These are phyloP conservation scores for Mortierella claussenii DNA, from an alignment of 192 early-diverging fungal species.

Conservation along the genomic window DNA sequence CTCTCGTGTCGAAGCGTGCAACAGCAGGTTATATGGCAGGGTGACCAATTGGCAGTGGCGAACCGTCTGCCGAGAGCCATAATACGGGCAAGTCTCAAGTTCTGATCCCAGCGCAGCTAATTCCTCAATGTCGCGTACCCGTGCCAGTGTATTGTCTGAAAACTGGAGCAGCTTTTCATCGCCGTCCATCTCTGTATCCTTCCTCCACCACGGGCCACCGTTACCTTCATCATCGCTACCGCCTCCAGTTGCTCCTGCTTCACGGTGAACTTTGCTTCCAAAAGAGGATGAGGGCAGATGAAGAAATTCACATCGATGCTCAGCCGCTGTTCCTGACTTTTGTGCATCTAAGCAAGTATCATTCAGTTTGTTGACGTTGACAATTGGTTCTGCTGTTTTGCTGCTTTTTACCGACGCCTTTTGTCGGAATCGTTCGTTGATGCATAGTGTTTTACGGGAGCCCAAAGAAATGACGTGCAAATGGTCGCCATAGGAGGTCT, in stretches of 20 bases:
- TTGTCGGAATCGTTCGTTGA: conserved; percentile 65
- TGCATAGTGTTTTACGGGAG: conserved; percentile 86
- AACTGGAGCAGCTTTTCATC: conserved; percentile 67
- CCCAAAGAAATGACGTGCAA: conserved; percentile 78
- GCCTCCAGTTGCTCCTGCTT: not conserved
- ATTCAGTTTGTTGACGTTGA: conserved; percentile 63
- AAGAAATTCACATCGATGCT: conserved; percentile 28
- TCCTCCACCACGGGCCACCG: not conserved
- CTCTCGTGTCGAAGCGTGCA: conserved; percentile 80
- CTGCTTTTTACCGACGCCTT: conserved; percentile 3
- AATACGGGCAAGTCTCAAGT: conserved; percentile 81
- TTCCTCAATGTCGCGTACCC: conserved; percentile 88
- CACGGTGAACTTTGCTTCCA: conserved; percentile 1
- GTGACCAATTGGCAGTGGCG: conserved; percentile 74
- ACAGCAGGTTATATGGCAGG: conserved; percentile 89
- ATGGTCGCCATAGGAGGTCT: conserved; percentile 73
- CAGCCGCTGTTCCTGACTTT: conserved; percentile 58
- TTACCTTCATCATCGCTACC: not conserved
- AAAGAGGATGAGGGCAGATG: conserved; percentile 9
- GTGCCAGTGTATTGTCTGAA: conserved; percentile 58
- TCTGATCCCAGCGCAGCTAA: conserved; percentile 71
- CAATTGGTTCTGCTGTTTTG: conserved; percentile 11
- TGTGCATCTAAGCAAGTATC: conserved; percentile 90
- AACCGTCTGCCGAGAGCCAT: conserved; percentile 74
- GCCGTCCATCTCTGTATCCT: conserved; percentile 20